Evolutionary conservation across 2,329 filamentous ascomycete species (phyloP).

Genomic region (Claviceps cyperi): DNA sequence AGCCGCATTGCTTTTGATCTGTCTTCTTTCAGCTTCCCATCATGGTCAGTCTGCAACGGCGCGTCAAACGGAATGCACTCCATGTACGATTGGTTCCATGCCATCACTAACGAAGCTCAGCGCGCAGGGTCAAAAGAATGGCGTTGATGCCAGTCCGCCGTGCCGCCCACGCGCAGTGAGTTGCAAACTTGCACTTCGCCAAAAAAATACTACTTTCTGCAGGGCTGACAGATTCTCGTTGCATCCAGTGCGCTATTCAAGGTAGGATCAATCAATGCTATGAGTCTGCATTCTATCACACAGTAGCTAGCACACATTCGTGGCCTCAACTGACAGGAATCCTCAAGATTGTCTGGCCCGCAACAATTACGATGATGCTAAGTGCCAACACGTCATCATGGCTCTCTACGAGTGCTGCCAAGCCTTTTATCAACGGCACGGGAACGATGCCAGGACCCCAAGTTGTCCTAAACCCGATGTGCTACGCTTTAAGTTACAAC

Average conservation of each 20-base stretch:
- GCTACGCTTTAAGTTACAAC: conserved; percentile 73
- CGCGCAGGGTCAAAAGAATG: conserved; percentile 39
- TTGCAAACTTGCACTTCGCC: conserved; percentile 21
- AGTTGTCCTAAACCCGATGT: conserved; percentile 78
- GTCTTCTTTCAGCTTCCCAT: no score
- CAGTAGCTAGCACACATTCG: neutral
- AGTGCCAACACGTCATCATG: conserved; percentile 63
- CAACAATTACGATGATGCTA: conserved; percentile 74
- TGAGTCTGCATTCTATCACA: neutral
- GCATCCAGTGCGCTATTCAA: conserved; percentile 70
- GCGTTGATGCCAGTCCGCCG: conserved; percentile 59
- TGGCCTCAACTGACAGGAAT: neutral
- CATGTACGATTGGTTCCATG: no score
- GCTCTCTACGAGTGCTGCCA: conserved; percentile 90
- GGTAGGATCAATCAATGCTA: conserved; percentile 30
- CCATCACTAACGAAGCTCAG: neutral
- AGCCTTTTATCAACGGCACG: conserved; percentile 67
- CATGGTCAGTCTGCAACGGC: no score
- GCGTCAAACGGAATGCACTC: no score
- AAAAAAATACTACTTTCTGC: neutral
- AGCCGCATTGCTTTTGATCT: no score
- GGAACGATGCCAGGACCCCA: conserved; percentile 59
- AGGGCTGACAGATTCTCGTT: conserved; percentile 2
- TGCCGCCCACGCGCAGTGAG: conserved; percentile 75
- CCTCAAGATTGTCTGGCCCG: conserved; percentile 68